phyloP scores from a whole-genome alignment of 2,329 filamentous ascomycete genomes.

The Fusarium subtropicale region DNA sequence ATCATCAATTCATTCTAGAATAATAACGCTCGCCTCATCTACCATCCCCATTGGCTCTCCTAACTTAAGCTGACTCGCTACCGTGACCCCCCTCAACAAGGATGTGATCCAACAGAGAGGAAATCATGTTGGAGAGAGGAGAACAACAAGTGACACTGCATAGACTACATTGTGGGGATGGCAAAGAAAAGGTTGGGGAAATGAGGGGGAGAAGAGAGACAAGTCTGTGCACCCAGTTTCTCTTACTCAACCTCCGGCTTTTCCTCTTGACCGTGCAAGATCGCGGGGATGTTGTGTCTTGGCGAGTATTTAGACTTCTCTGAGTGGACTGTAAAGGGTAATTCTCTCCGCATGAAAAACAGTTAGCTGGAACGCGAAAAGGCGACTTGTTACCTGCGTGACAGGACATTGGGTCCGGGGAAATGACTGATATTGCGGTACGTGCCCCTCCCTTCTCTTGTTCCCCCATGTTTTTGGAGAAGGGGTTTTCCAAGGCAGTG shows the following conservation, averaged over 20 bases:
- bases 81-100: neutral
- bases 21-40: neutral
- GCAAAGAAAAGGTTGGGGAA: constrained; percentile 26
- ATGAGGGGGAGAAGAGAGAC: constrained; percentile 23
- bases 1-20: constrained; percentile 18
- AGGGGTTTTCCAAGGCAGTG: constrained; percentile 6
- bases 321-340: neutral
- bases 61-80: constrained; percentile 13
- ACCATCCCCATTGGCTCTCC: neutral
- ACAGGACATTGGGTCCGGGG: constrained; percentile 12
- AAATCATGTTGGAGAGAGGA: constrained; percentile 22
- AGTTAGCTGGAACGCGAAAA: neutral
- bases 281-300: constrained; percentile 20
- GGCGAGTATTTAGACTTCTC: constrained; percentile 15
- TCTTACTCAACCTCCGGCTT: constrained; percentile 26
- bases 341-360: constrained; percentile 5
- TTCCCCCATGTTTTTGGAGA: constrained; percentile 18
- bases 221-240: constrained; percentile 6
- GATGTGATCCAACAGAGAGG: neutral
- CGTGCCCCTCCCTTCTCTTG: neutral
- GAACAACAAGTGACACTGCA: neutral
- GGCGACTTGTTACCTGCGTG: neutral
- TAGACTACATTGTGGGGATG: constrained; percentile 22
- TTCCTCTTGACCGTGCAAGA: constrained; percentile 27
- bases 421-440: constrained; percentile 27